A percentile compares a stretch with the other conserved stretches of the same genome.
Conservation (phyloP, 148 eudicot species). For the Silene latifolia region DNA sequence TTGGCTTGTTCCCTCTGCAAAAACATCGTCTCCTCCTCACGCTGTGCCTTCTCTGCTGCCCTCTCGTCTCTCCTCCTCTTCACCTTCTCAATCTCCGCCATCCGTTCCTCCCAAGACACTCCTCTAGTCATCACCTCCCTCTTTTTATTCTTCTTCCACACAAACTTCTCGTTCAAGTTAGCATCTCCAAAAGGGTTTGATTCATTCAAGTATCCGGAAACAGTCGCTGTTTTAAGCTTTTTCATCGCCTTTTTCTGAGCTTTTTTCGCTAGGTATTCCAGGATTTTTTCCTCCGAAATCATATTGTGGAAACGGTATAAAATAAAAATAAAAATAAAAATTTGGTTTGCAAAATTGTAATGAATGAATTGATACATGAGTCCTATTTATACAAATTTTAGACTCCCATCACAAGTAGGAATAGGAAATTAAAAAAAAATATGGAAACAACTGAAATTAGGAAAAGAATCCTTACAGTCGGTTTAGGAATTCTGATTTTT, state of each 20-base stretch:
- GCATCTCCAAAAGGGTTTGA: too few species aligned
- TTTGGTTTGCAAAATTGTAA: too few species aligned
- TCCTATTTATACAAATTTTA: too few species aligned
- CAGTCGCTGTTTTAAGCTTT: constrained; percentile 55
- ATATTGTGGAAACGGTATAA: too few species aligned
- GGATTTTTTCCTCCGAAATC: constrained; percentile 38
- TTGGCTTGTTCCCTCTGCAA: constrained; percentile 81
- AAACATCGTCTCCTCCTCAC: constrained; percentile 87
- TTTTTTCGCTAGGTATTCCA: constrained; percentile 69
- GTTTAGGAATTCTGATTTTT: too few species aligned
- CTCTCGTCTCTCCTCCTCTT: constrained; percentile 91
- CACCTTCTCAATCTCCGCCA: constrained; percentile 93
- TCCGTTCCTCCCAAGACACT: constrained; percentile 49
- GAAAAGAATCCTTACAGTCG: too few species aligned
- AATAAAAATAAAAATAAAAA: too few species aligned
- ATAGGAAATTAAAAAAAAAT: too few species aligned
- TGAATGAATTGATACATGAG: too few species aligned
- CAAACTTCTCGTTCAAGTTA: constrained; percentile 70
- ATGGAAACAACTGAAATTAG: too few species aligned
- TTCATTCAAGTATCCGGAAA: constrained; percentile 26
- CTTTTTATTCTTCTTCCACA: constrained; percentile 77
- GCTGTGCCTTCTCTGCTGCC: constrained; percentile 81
- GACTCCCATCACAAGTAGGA: too few species aligned
- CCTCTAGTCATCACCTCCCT: constrained; percentile 14
- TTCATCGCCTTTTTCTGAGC: constrained; percentile 78